Conservation (phyloP, 805 yeast species). For the Candida maltosa region DNA sequence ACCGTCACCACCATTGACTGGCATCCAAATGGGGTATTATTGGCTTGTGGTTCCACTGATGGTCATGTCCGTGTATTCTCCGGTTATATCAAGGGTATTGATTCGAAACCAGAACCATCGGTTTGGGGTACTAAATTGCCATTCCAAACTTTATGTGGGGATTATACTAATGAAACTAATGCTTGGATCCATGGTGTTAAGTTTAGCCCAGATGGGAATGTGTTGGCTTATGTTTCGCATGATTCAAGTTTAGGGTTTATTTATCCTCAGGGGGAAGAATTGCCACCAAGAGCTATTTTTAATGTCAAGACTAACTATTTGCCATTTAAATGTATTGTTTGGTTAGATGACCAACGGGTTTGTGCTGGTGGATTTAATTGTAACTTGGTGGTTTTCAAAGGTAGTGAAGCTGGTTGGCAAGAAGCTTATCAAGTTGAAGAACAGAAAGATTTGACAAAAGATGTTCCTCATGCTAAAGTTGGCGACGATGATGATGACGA, state of each 20-base stretch:
- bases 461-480: conserved; percentile 32
- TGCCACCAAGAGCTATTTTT: conserved; percentile 58
- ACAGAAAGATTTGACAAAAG: conserved; percentile 42
- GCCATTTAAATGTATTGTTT: conserved; percentile 77
- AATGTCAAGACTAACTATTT: conserved; percentile 64
- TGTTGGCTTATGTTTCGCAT: conserved; percentile 79
- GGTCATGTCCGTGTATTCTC: conserved; percentile 90
- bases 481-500: conserved; percentile 46
- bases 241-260: conserved; percentile 81
- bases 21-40: conserved; percentile 89
- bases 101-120: conserved; percentile 72
- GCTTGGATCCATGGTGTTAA: conserved; percentile 92
- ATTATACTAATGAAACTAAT: conserved; percentile 62
- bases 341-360: conserved; percentile 62
- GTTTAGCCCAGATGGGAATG: conserved; percentile 77
- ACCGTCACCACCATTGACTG: conserved; percentile 81
- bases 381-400: conserved; percentile 82
- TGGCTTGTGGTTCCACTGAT: conserved; percentile 91
- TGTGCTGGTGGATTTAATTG: conserved; percentile 92
- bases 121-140: conserved; percentile 96
- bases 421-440: conserved; percentile 56
- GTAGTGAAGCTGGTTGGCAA: conserved; percentile 61
- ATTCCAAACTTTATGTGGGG: conserved; percentile 87
- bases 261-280: conserved; percentile 67
- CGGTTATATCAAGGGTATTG: conserved; percentile 85